phyloP scores from a whole-genome alignment of 257 asterid species.

The Parsonsia alboflavescens region DNA sequence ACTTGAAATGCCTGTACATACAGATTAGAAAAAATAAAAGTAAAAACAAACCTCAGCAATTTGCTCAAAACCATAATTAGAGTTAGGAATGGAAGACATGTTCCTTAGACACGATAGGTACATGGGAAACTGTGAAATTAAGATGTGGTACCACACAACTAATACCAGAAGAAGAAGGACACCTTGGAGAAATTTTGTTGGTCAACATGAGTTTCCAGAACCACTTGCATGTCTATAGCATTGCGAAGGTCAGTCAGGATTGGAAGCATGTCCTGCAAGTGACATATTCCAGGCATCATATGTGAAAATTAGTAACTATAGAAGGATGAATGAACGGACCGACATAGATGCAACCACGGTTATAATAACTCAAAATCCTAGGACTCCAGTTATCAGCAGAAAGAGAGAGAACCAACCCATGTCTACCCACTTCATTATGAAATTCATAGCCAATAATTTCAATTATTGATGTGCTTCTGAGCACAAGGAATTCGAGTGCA shows the following conservation, averaged over 20 bases:
- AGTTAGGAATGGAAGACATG: background rate
- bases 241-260: slow-evolving; percentile 72
- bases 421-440: background rate
- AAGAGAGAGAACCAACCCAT: background rate
- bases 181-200: slow-evolving; percentile 93
- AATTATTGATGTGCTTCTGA: background rate
- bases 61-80: slow-evolving; percentile 9
- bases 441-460: background rate
- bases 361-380: background rate
- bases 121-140: background rate
- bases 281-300: slow-evolving; percentile 16
- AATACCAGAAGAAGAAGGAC: slow-evolving; percentile 22
- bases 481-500: background rate
- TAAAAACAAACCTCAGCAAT: slow-evolving; percentile 17
- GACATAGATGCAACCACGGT: no score
- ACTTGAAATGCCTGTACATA: slow-evolving; percentile 88
- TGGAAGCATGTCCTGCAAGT: slow-evolving; percentile 83
- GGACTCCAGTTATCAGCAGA: background rate
- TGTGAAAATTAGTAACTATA: background rate
- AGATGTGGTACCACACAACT: slow-evolving; percentile 23
- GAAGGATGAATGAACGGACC: background rate
- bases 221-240: slow-evolving; percentile 74
- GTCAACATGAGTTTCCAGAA: slow-evolving; percentile 81
- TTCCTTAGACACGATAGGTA: slow-evolving; percentile 10
- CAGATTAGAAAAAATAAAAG: slow-evolving; percentile 1